Base-by-base conservation (phyloP, 1,284 basidiomycete species). In the Ustilago esculenta region DNA sequence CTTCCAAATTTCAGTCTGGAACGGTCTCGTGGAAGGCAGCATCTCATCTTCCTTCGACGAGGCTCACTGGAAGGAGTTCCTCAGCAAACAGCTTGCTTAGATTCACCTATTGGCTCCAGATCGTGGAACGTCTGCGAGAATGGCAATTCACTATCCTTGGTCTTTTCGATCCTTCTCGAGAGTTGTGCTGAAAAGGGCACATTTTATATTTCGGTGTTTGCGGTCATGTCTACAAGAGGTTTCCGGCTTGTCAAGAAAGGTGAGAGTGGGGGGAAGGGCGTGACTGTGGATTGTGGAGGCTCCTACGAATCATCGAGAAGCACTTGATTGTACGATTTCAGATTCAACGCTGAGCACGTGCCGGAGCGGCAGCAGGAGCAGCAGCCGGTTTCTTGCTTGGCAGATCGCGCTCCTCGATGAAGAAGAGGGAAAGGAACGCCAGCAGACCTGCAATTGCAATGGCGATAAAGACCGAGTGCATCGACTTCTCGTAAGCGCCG, bases 21-120 rank as follows among this genome's bases (percentile, higher is more conserved):
- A 76, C 77, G 94, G 94, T 7, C 84, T 98, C 29, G 82, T 93
- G 55, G 90, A 88, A 18, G 86, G 85, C 42, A 88, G 90, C 59
- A 86, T 96, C 40, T 92, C 90, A 4, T 92, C 90, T 71, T 87
- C 88, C 10, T 98, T 92, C 89, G 89, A 87, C 5, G 86, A 89
- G 76, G 86, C 86, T 43, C 91, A 97, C 76, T 97, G 95, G 95
- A 85, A 84, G 29, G 87, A 90, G 57, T 98, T 91, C 83, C 84
- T 98, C 23, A 84, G 84, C 49, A 84, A 87, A 57, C 91, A 89
- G 73, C 85, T 92, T 5, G 45, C 49, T 23, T 64, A n/a, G n/a
- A n/a, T n/a, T n/a, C n/a, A n/a, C n/a, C n/a, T n/a, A n/a, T n/a
- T n/a, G n/a, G n/a, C n/a, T n/a, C n/a, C n/a, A n/a, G n/a, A n/a